phyloP scores from a whole-genome alignment of 2,329 filamentous ascomycete genomes.

The Monilinia fructigena region DNA sequence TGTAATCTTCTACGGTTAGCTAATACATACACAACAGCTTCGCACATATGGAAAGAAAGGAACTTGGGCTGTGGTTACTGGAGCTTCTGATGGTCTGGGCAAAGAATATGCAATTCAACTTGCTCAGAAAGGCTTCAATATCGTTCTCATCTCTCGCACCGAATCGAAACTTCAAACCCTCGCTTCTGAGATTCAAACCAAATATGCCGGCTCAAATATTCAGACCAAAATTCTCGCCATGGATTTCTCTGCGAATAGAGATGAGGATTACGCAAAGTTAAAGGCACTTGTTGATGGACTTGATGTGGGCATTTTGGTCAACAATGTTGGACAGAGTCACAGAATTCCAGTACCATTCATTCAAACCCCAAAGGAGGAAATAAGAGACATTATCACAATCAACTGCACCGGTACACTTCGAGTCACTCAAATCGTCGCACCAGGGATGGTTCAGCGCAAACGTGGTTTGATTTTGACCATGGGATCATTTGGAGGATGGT shows the following conservation, averaged over 20 bases:
- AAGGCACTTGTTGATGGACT: slow-evolving; percentile 66
- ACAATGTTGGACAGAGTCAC: slow-evolving; percentile 96
- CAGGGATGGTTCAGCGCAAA: slow-evolving; percentile 80
- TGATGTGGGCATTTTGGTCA: slow-evolving; percentile 85
- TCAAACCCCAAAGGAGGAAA: slow-evolving; percentile 73
- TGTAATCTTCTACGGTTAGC: neutral
- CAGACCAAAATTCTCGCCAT: slow-evolving; percentile 80
- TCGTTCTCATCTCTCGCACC: slow-evolving; percentile 94
- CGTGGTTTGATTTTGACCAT: slow-evolving; percentile 91
- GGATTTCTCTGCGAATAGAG: slow-evolving; percentile 82
- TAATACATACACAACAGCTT: slow-evolving; percentile 54
- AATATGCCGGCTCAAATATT: slow-evolving; percentile 60
- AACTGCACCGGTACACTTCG: slow-evolving; percentile 91
- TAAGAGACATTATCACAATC: slow-evolving; percentile 88
- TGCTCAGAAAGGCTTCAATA: slow-evolving; percentile 87
- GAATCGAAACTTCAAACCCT: slow-evolving; percentile 82
- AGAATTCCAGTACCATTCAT: slow-evolving; percentile 87
- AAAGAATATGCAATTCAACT: slow-evolving; percentile 94
- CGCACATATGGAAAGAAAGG: slow-evolving; percentile 87
- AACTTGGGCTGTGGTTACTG: slow-evolving; percentile 91
- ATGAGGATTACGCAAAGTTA: slow-evolving; percentile 76
- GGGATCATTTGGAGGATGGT: slow-evolving; percentile 92
- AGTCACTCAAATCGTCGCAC: slow-evolving; percentile 80
- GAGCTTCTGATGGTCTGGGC: slow-evolving; percentile 92
- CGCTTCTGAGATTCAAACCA: slow-evolving; percentile 69